Evolutionary conservation across 495 filamentous ascomycete genomes (phyloP).

Genomic region (Talaromyces borbonicus): DNA sequence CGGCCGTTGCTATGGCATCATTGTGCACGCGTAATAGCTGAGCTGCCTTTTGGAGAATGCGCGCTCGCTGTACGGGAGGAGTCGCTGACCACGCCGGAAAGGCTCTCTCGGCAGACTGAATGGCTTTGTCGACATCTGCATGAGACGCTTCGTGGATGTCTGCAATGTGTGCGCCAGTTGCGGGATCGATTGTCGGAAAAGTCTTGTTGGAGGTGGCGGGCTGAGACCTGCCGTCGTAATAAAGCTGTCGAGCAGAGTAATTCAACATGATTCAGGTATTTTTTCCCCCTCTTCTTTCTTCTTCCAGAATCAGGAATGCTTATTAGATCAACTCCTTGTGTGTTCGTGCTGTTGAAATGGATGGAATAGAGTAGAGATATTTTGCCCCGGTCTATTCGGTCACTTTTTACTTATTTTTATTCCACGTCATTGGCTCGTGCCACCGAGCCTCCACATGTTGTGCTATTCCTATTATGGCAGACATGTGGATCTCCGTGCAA

Average conservation of each 20-base stretch:
- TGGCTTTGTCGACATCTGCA: constrained; percentile 55
- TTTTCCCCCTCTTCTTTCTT: too few relatives aligned
- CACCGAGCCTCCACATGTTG: too few relatives aligned
- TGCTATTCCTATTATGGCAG: too few relatives aligned
- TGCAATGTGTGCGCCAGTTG: constrained; percentile 52
- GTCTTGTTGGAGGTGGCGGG: constrained; percentile 46
- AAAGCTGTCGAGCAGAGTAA: constrained; percentile 48
- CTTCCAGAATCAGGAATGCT: too few relatives aligned
- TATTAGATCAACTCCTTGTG: too few relatives aligned
- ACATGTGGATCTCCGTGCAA: too few relatives aligned
- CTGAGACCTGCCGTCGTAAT: constrained; percentile 56
- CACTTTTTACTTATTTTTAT: too few relatives aligned
- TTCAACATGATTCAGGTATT: not conserved
- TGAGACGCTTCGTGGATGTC: constrained; percentile 53
- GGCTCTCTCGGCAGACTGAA: constrained; percentile 49
- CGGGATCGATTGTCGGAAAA: constrained; percentile 60
- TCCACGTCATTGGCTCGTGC: too few relatives aligned
- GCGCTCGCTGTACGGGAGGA: constrained; percentile 52
- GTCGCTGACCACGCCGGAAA: constrained; percentile 60
- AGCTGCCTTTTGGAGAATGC: constrained; percentile 62
- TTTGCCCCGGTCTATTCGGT: too few relatives aligned
- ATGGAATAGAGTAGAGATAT: too few relatives aligned
- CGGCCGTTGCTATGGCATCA: constrained; percentile 57
- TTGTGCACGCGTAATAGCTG: constrained; percentile 55
- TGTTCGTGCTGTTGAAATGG: too few relatives aligned